Percentiles rank a stretch among this genome's conserved stretches.
Conservation (phyloP, 139 green algal species). For the Coelastrella sp. region DNA sequence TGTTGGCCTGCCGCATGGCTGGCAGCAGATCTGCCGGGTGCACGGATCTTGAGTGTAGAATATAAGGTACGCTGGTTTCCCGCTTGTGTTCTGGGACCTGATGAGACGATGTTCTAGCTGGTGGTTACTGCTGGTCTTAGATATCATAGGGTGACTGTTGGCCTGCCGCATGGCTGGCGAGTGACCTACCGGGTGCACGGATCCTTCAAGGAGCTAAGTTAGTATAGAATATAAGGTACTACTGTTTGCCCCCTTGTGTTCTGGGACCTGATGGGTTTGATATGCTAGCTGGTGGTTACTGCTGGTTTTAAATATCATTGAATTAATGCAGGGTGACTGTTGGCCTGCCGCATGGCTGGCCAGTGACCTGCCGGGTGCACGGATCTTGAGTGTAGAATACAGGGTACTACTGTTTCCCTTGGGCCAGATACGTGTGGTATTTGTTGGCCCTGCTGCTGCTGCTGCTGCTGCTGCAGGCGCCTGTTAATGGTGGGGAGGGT, state of each 20-base stretch:
- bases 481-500: conserved; percentile 68
- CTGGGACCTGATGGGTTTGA: no score
- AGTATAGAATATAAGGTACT: conserved; percentile 78
- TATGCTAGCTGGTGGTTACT: background rate
- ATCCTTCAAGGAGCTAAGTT: no score
- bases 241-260: background rate
- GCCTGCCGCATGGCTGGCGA: conserved; percentile 78
- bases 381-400: conserved; percentile 86
- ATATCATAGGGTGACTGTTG: conserved; percentile 67
- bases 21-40: conserved; percentile 66
- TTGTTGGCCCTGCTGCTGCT: no score
- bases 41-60: conserved; percentile 82
- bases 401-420: conserved; percentile 3
- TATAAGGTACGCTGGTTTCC: conserved; percentile 60
- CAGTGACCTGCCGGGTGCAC: conserved; percentile 65
- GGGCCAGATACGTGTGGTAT: no score
- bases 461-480: conserved; percentile 46
- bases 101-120: no score
- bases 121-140: conserved; percentile 2
- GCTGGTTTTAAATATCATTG: conserved; percentile 31
- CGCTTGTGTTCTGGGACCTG: background rate
- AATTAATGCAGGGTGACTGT: conserved; percentile 58
- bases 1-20: conserved; percentile 87
- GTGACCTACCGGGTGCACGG: conserved; percentile 71
- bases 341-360: conserved; percentile 84